Percentiles rank a stretch among this genome's conserved stretches.
phyloP scores from a whole-genome alignment of 805 yeast genomes.

The Millerozyma miso region DNA sequence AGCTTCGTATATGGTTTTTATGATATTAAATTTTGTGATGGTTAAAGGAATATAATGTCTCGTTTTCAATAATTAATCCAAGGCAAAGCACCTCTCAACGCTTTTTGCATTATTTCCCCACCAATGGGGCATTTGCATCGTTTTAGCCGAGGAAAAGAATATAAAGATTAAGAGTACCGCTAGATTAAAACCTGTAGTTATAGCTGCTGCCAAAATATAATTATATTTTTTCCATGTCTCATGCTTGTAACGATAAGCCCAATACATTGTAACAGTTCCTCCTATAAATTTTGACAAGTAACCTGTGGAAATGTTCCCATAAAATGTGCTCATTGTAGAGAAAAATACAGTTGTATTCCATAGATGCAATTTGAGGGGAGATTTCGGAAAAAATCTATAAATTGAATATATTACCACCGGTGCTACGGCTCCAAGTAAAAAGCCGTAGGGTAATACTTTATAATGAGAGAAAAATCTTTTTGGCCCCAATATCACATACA shows the following conservation, averaged over 20 bases:
- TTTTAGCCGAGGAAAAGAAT: conserved; percentile 21
- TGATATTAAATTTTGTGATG: too few species aligned
- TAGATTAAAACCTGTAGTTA: conserved; percentile 48
- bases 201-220: conserved; percentile 48
- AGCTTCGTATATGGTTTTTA: too few species aligned
- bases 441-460: conserved; percentile 42
- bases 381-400: conserved; percentile 23
- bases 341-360: conserved; percentile 49
- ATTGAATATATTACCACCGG: conserved; percentile 32
- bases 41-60: too few species aligned
- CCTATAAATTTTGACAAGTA: conserved; percentile 44
- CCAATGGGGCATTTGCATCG: conserved; percentile 38
- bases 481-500: conserved; percentile 50
- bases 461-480: conserved; percentile 39
- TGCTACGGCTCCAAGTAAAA: conserved; percentile 33
- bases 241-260: conserved; percentile 36
- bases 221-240: conserved; percentile 40
- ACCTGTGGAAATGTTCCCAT: conserved; percentile 49
- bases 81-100: conserved; percentile 46
- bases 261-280: conserved; percentile 46
- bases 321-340: conserved; percentile 44
- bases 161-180: conserved; percentile 38
- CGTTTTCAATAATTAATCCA: conserved; percentile 1
- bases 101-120: conserved; percentile 45
- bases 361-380: conserved; percentile 21